phyloP scores from a whole-genome alignment of 495 filamentous ascomycete species.

The Penicillium canariense region DNA sequence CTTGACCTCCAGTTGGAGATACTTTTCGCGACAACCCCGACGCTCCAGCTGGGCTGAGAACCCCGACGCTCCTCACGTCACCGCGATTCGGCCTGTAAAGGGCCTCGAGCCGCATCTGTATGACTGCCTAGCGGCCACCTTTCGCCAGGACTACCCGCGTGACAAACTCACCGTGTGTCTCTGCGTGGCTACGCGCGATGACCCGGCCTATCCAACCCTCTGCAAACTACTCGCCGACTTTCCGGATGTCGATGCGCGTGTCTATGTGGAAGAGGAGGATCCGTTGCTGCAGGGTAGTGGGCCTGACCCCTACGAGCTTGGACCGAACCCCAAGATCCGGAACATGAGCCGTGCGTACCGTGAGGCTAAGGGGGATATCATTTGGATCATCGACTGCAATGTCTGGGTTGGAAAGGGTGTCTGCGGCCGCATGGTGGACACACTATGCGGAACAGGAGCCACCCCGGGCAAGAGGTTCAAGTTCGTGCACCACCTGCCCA shows the following conservation, averaged over 20 bases:
- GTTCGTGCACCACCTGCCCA: constrained; percentile 91
- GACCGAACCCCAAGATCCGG: constrained; percentile 96
- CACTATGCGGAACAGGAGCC: constrained; percentile 65
- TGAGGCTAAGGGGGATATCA: constrained; percentile 86
- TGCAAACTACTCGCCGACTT: constrained; percentile 68
- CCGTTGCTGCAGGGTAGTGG: constrained; percentile 56
- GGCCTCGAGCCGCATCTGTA: constrained; percentile 88
- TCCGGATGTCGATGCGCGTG: constrained; percentile 64
- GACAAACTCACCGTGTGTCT: constrained; percentile 77
- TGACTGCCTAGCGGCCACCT: constrained; percentile 88
- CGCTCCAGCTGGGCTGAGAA: constrained; percentile 30
- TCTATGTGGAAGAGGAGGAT: constrained; percentile 89
- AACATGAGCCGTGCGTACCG: constrained; percentile 94
- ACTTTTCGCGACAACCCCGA: constrained; percentile 41
- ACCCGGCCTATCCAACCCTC: constrained; percentile 77
- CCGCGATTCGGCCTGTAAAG: constrained; percentile 89
- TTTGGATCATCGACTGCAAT: constrained; percentile 97
- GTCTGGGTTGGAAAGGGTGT: constrained; percentile 84
- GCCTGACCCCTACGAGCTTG: constrained; percentile 59
- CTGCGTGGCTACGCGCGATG: constrained; percentile 73
- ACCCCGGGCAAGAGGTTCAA: constrained; percentile 66
- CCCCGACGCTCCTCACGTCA: constrained; percentile 69
- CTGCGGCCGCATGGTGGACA: constrained; percentile 81
- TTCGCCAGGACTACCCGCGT: constrained; percentile 76
- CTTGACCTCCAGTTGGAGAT: constrained; percentile 38